Base-by-base conservation (phyloP, 75 land plant genomes). In the Pinus taeda region DNA sequence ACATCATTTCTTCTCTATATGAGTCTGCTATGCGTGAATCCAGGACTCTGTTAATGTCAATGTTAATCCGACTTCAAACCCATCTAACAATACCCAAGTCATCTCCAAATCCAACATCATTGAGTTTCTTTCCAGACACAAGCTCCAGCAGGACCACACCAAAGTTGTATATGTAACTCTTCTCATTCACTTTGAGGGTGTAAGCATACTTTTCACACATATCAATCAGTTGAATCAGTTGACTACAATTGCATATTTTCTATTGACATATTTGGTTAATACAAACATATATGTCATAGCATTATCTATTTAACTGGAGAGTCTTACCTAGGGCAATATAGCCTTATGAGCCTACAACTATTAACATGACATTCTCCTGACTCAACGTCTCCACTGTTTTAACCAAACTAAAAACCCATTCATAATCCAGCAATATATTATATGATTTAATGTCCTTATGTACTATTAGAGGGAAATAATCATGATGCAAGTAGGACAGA, bases 111-210 rank as follows among this genome's bases (percentile, higher is more conserved):
- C 75, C 87, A 33, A 81, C 93, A 29, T 83, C 74, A 12, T 67
- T 78, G 4, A 93, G 80, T 74, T 88, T 84, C 62, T 83, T 86
- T 13, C 95, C 95, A 7, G 93, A 90, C 7, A 78, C 83, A 71
- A 93, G 80, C 73, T 93, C 95, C 59, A 93, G 85, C 6, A 93
- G 85, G 57, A 93, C 91, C 21, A 93, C 90, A 13, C 95, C 95
- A 75, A 90, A 93, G 82, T 93, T 90, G 74, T 91, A 93, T 1
- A 91, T 89, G 58, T 93, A 93, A n/a, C 80, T 70, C 75, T 91
- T 88, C 75, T 85, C 84, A 15, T 84, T 86, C 57, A 90, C 93
- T 74, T 85, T 93, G 66, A 76, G 81, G 14, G 90, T 87, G 75
- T 87, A 85, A 0, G 84, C 90, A 64, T 84, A 85, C 79, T 93